A percentile compares a stretch with the other conserved stretches of the same genome.
Conservation (phyloP, 306 rosid species). For the Prunus padus region DNA sequence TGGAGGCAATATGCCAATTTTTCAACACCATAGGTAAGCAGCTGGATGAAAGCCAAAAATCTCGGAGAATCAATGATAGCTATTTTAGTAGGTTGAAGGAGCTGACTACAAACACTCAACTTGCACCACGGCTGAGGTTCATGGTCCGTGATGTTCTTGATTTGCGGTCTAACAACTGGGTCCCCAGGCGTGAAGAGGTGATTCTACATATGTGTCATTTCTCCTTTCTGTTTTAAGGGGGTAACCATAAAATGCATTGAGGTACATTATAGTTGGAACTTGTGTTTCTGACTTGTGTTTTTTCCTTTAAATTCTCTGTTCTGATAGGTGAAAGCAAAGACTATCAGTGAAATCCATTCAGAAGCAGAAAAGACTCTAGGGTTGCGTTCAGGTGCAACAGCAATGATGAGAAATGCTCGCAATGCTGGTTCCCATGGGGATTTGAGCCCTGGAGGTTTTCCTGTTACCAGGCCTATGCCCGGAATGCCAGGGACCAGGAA, state of each 20-base stretch:
- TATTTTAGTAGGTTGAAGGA: slow-evolving; percentile 76
- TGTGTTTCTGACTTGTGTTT: slow-evolving; percentile 14
- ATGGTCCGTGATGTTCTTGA: slow-evolving; percentile 74
- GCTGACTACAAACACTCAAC: slow-evolving; percentile 56
- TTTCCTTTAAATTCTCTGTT: not conserved
- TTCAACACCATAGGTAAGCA: slow-evolving; percentile 86
- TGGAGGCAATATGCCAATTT: slow-evolving; percentile 63
- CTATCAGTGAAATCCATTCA: slow-evolving; percentile 43
- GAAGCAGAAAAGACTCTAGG: slow-evolving; percentile 51
- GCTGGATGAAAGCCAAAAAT: slow-evolving; percentile 73
- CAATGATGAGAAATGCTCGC: slow-evolving; percentile 38
- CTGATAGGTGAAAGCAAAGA: slow-evolving; percentile 47
- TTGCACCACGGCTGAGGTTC: slow-evolving; percentile 74
- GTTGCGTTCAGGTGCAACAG: slow-evolving; percentile 38
- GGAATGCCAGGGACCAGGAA: slow-evolving; percentile 37
- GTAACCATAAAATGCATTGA: slow-evolving; percentile 3
- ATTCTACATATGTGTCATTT: not conserved
- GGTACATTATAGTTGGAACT: not conserved
- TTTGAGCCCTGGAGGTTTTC: slow-evolving; percentile 32
- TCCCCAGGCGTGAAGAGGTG: slow-evolving; percentile 97
- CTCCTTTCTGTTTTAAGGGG: not conserved
- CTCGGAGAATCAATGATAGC: slow-evolving; percentile 67
- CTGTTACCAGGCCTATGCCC: slow-evolving; percentile 36
- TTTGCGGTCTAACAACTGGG: slow-evolving; percentile 70
- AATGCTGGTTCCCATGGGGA: slow-evolving; percentile 26